Conservation (phyloP, 345 rosid species). For the Populus pruinosa region DNA sequence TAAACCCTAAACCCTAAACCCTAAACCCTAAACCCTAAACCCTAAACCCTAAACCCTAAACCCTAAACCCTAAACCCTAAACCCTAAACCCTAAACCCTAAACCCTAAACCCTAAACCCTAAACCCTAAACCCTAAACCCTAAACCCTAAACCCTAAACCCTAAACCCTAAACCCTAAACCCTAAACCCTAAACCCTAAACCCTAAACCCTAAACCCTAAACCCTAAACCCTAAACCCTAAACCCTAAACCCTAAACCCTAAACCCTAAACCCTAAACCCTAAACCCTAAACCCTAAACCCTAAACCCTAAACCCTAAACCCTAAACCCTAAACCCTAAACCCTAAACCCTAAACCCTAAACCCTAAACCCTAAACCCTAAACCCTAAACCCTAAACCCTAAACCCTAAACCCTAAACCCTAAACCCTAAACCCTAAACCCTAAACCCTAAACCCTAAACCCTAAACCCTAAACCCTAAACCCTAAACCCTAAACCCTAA, state of each 20-base stretch:
- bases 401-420: too few species aligned
- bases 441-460: too few species aligned
- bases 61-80: constrained; percentile 1
- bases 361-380: background rate
- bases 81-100: background rate
- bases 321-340: too few species aligned
- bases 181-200: background rate
- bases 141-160: constrained; percentile 7
- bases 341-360: too few species aligned
- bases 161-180: background rate
- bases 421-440: too few species aligned
- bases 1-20: constrained; percentile 25
- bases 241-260: constrained; percentile 22
- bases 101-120: background rate
- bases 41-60: background rate
- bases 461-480: too few species aligned
- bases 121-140: constrained; percentile 5
- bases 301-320: too few species aligned
- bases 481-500: too few species aligned
- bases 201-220: constrained; percentile 14
- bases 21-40: too few species aligned
- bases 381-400: too few species aligned
- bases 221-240: constrained; percentile 22
- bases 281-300: constrained; percentile 1
- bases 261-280: constrained; percentile 23